These are phyloP conservation scores for Ambrosia trifida DNA, from an alignment of 129 eudicot genomes.

Conservation along the genomic window DNA sequence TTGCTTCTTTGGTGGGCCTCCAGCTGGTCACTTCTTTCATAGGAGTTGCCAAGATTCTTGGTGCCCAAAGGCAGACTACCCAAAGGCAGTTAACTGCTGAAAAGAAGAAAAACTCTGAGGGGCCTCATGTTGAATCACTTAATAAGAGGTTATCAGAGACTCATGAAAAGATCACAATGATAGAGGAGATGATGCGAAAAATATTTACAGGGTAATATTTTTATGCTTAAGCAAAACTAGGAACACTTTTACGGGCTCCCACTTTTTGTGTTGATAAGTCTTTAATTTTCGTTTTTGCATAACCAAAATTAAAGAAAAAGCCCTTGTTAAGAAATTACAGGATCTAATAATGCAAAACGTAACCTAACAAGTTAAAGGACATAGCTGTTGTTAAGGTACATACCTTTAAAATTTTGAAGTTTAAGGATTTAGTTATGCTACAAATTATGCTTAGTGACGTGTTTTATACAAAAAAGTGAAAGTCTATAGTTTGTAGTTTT, in stretches of 20 bases:
- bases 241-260: not conserved
- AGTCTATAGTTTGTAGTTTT: not conserved
- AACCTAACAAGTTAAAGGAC: not conserved
- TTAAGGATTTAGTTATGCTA: not conserved
- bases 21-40: constrained; percentile 93
- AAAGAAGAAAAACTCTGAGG: constrained; percentile 73
- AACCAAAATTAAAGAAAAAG: not conserved
- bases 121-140: constrained; percentile 86
- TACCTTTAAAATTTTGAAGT: not conserved
- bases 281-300: not conserved
- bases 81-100: constrained; percentile 95
- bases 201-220: constrained; percentile 75
- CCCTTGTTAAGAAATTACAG: not conserved
- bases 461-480: not conserved
- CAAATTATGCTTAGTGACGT: not conserved
- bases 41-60: constrained; percentile 78
- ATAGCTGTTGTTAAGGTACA: not conserved
- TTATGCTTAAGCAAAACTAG: not conserved
- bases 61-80: constrained; percentile 89
- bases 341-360: not conserved
- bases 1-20: constrained; percentile 92
- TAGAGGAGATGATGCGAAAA: constrained; percentile 94
- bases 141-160: constrained; percentile 67
- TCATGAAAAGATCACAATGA: constrained; percentile 83
- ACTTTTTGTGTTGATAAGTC: not conserved